A percentile compares a stretch with the other conserved stretches of the same genome.
Conservation (phyloP, 805 yeast species). For the Candida ascalaphidarum region DNA sequence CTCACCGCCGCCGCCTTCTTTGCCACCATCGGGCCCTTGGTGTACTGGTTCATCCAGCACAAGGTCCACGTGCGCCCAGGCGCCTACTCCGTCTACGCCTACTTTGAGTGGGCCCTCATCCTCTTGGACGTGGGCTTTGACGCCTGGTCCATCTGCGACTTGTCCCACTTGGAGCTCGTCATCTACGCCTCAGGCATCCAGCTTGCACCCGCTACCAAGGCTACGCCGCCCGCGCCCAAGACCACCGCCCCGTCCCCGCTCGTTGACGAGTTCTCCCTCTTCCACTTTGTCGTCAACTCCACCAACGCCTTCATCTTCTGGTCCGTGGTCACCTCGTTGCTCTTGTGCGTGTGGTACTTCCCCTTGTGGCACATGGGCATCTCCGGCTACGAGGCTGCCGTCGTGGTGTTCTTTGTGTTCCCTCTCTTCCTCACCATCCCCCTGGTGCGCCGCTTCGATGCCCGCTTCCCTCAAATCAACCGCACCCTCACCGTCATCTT, state of each 20-base stretch:
- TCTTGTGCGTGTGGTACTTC: slow-evolving; percentile 90
- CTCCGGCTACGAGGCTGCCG: slow-evolving; percentile 81
- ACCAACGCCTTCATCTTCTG: slow-evolving; percentile 75
- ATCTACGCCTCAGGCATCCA: slow-evolving; percentile 18
- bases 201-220: slow-evolving; percentile 8
- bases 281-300: slow-evolving; percentile 35
- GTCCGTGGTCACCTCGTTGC: slow-evolving; percentile 74
- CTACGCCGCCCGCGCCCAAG: neutral
- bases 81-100: slow-evolving; percentile 93
- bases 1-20: slow-evolving; percentile 57
- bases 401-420: slow-evolving; percentile 42
- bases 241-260: neutral
- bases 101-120: slow-evolving; percentile 89
- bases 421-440: slow-evolving; percentile 48
- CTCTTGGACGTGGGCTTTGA: slow-evolving; percentile 81
- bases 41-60: slow-evolving; percentile 88
- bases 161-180: slow-evolving; percentile 48
- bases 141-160: slow-evolving; percentile 67
- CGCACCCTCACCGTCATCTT: slow-evolving; percentile 46
- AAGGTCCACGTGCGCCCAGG: slow-evolving; percentile 82
- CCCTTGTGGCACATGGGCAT: slow-evolving; percentile 98
- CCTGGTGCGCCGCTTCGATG: slow-evolving; percentile 25
- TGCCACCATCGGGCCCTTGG: slow-evolving; percentile 65
- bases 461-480: slow-evolving; percentile 42
- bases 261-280: slow-evolving; percentile 16